These are phyloP conservation scores for Sporisorium exsertum DNA, from an alignment of 1,284 basidiomycete genomes.

Conservation along the genomic window DNA sequence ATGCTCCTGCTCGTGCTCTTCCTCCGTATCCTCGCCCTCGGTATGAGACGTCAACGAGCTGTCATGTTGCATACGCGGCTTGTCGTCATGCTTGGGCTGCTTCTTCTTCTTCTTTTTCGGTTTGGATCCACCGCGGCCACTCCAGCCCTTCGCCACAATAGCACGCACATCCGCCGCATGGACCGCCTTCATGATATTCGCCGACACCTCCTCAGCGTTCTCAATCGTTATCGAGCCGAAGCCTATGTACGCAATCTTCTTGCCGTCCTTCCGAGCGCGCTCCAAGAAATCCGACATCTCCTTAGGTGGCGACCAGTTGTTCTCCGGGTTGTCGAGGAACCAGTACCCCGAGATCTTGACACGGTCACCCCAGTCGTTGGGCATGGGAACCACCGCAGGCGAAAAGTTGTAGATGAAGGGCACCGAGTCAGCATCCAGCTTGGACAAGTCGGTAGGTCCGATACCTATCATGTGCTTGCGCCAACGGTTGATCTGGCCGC, in stretches of 20 bases:
- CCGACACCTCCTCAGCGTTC: conserved; percentile 66
- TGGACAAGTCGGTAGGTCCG: conserved; percentile 43
- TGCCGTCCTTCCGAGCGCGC: conserved; percentile 75
- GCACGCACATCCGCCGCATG: conserved; percentile 57
- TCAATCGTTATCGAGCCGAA: conserved; percentile 71
- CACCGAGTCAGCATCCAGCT: conserved; percentile 49
- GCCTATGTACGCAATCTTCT: conserved; percentile 69
- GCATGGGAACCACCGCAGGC: conserved; percentile 59
- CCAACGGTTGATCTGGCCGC: conserved; percentile 64
- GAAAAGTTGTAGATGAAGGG: conserved; percentile 67
- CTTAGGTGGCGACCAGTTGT: conserved; percentile 74
- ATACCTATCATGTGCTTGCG: conserved; percentile 59
- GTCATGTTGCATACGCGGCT: conserved; percentile 5
- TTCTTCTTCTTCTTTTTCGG: conserved; percentile 35
- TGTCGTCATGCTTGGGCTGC: conserved; percentile 1
- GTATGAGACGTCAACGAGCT: conserved; percentile 6
- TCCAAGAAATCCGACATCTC: conserved; percentile 75
- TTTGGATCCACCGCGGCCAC: conserved; percentile 47
- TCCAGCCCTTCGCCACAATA: conserved; percentile 68
- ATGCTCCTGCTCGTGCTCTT: conserved; percentile 51
- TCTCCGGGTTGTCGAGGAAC: conserved; percentile 70
- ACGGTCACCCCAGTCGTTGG: conserved; percentile 61
- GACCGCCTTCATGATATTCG: conserved; percentile 58
- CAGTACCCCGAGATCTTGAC: conserved; percentile 64
- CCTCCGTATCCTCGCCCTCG: conserved; percentile 33